A percentile compares a stretch with the other conserved stretches of the same genome.
phyloP scores from a whole-genome alignment of 2,329 filamentous ascomycete species.

The Sarocladiaceae sp. region DNA sequence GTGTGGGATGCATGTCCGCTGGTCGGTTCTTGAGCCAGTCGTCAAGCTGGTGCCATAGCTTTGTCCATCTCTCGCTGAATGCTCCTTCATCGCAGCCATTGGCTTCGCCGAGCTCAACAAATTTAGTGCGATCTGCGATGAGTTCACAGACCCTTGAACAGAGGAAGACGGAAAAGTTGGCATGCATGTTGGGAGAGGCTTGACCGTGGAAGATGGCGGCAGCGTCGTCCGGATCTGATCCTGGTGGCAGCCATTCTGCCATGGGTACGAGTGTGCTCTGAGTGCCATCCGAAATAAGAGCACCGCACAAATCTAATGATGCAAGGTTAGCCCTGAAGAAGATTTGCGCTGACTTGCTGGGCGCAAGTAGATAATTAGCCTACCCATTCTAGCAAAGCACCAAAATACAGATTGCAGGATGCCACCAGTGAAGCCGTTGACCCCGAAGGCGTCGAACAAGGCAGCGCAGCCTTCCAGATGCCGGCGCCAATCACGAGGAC shows the following conservation, averaged over 20 bases:
- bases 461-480: conserved; percentile 53
- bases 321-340: conserved; percentile 9
- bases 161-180: conserved; percentile 54
- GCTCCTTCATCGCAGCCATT: conserved; percentile 34
- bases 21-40: conserved; percentile 41
- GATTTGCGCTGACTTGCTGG: background rate
- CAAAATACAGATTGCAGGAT: conserved; percentile 50
- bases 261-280: conserved; percentile 44
- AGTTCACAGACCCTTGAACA: conserved; percentile 46
- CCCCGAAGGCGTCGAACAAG: conserved; percentile 44
- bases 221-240: conserved; percentile 28
- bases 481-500: conserved; percentile 42
- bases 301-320: conserved; percentile 45
- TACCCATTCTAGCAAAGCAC: conserved; percentile 53
- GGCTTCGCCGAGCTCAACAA: conserved; percentile 37
- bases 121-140: conserved; percentile 40
- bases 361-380: conserved; percentile 11
- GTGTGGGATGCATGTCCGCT: conserved; percentile 37
- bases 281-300: conserved; percentile 47
- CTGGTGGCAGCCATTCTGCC: conserved; percentile 39
- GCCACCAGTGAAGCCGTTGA: conserved; percentile 47
- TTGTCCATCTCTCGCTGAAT: conserved; percentile 38
- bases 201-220: conserved; percentile 27
- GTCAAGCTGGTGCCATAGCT: conserved; percentile 43
- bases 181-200: conserved; percentile 43